A percentile compares a stretch with the other conserved stretches of the same genome.
phyloP scores from a whole-genome alignment of 768 basidiomycete genomes.

The Suillus americanus region DNA sequence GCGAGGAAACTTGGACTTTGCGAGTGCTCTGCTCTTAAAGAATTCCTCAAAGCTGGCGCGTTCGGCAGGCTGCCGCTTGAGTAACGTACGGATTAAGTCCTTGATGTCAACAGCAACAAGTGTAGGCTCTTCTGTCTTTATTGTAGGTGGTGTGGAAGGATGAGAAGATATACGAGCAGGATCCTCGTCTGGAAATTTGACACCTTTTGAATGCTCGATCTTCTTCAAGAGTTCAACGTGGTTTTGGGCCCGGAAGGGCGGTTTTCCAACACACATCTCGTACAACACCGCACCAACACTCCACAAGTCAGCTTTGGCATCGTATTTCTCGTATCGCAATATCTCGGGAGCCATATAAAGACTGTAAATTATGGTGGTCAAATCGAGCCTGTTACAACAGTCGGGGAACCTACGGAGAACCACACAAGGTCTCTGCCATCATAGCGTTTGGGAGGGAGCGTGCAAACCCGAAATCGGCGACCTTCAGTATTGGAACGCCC shows the following conservation, averaged over 20 bases:
- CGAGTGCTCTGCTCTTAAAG: conserved; percentile 78
- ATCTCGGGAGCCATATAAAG: conserved; percentile 99
- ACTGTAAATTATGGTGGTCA: conserved; percentile 36
- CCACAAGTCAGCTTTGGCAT: conserved; percentile 98
- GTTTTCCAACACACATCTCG: conserved; percentile 92
- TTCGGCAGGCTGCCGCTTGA: conserved; percentile 83
- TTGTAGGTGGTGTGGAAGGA: conserved; percentile 18
- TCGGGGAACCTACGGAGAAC: conserved; percentile 75
- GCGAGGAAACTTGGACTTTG: conserved; percentile 74
- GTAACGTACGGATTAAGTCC: conserved; percentile 75
- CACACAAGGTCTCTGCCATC: conserved; percentile 97
- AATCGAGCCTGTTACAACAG: background rate
- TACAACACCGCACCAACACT: conserved; percentile 95
- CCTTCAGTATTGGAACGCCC: conserved; percentile 92
- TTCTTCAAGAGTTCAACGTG: conserved; percentile 93
- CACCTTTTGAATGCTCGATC: conserved; percentile 89
- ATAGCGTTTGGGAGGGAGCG: conserved; percentile 87
- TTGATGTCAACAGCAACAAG: conserved; percentile 84
- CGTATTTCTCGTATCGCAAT: conserved; percentile 94
- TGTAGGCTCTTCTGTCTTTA: conserved; percentile 46
- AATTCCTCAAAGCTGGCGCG: conserved; percentile 91
- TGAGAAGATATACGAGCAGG: conserved; percentile 44
- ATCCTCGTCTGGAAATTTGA: conserved; percentile 94
- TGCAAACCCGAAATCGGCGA: conserved; percentile 98
- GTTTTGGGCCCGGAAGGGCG: conserved; percentile 94